Evolutionary conservation across 2,329 filamentous ascomycete genomes (phyloP).

Genomic region (Pestalotiopsis sp.): DNA sequence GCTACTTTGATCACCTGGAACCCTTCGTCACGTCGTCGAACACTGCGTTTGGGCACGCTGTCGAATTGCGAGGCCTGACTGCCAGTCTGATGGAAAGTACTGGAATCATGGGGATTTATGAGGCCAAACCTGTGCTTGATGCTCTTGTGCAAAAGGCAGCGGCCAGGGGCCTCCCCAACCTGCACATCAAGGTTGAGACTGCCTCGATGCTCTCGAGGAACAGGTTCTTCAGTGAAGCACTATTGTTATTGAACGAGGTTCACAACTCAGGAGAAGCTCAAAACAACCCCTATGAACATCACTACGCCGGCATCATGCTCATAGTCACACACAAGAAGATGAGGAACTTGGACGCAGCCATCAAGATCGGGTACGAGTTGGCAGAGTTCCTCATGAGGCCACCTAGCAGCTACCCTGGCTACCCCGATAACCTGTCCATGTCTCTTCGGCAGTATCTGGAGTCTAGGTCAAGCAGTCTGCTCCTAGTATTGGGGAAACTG

Average conservation of each 20-base stretch:
- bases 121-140: conserved; percentile 12
- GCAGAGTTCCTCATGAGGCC: neutral
- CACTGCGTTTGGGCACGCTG: conserved; percentile 8
- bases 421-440: neutral
- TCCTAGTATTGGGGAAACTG: neutral
- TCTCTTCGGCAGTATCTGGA: neutral
- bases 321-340: conserved; percentile 6
- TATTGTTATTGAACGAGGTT: neutral
- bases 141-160: neutral
- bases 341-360: conserved; percentile 6
- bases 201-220: conserved; percentile 5
- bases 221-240: conserved; percentile 2
- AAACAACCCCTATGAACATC: neutral
- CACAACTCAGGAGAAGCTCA: neutral
- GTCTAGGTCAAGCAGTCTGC: neutral
- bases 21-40: conserved; percentile 6
- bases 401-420: neutral
- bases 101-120: conserved; percentile 11
- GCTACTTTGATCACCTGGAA: conserved; percentile 17
- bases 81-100: conserved; percentile 14
- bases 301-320: conserved; percentile 6
- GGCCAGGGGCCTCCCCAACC: neutral
- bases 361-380: conserved; percentile 8
- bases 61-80: conserved; percentile 10
- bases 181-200: conserved; percentile 10